These are phyloP conservation scores for Fusarium secorum DNA, from an alignment of 2,329 filamentous ascomycete species.

Conservation along the genomic window DNA sequence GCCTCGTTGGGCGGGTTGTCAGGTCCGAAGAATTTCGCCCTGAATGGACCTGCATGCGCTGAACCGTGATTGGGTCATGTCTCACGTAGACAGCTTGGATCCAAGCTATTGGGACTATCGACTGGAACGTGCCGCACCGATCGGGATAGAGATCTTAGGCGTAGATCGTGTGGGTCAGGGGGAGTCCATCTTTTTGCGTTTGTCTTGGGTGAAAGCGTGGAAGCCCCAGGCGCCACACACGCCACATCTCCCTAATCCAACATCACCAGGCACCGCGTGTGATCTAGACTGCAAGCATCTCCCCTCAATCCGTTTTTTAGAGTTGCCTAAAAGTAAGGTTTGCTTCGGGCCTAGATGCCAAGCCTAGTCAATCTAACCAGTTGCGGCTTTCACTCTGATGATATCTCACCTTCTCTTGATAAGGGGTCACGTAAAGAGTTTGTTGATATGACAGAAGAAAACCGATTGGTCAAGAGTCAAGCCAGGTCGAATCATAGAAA, in stretches of 20 bases:
- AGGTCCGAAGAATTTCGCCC: constrained; percentile 31
- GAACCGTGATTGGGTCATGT: constrained; percentile 14
- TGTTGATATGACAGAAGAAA: not conserved
- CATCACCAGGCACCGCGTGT: constrained; percentile 14
- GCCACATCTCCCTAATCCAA: constrained; percentile 15
- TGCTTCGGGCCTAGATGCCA: constrained; percentile 27
- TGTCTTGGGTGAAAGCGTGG: constrained; percentile 25
- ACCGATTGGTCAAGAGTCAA: not conserved
- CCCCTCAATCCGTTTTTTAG: constrained; percentile 5
- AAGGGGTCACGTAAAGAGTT: not conserved
- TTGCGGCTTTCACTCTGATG: constrained; percentile 3
- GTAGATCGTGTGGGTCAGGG: constrained; percentile 1
- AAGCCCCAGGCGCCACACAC: constrained; percentile 20
- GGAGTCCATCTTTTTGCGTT: constrained; percentile 8
- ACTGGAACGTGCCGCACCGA: constrained; percentile 35
- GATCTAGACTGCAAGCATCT: constrained; percentile 5
- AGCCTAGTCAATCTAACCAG: constrained; percentile 14
- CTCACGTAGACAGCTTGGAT: not conserved
- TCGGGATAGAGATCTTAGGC: constrained; percentile 13
- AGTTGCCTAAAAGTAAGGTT: constrained; percentile 13
- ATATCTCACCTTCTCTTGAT: not conserved
- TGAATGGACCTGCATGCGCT: constrained; percentile 17
- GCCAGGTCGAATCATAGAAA: constrained; percentile 9
- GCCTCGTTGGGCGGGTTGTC: not conserved
- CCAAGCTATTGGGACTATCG: constrained; percentile 7